A percentile compares a stretch with the other conserved stretches of the same genome.
Conservation (phyloP, 441 rosid genomes). For the Euphorbia schlechtendalii region DNA sequence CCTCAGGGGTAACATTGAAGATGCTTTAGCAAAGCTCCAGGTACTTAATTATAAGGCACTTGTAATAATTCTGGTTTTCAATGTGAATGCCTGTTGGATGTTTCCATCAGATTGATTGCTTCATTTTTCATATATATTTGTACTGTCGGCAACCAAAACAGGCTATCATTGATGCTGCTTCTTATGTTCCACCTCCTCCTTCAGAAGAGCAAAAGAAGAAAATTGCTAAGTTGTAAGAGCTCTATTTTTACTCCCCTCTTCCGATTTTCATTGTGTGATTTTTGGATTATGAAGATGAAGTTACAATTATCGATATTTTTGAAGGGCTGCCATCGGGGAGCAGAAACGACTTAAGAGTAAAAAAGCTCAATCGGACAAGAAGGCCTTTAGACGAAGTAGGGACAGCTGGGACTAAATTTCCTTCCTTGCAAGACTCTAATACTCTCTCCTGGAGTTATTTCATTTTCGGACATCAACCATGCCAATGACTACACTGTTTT, state of each 20-base stretch:
- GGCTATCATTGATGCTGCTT: constrained; percentile 84
- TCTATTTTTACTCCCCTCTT: neutral
- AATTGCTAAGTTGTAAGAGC: constrained; percentile 62
- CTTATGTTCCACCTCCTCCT: constrained; percentile 95
- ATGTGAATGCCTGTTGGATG: neutral
- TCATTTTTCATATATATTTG: neutral
- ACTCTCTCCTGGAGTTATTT: too few relatives aligned
- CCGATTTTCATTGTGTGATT: neutral
- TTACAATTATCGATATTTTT: neutral
- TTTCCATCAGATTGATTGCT: neutral
- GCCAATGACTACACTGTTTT: neutral
- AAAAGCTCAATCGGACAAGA: constrained; percentile 72
- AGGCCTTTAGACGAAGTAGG: constrained; percentile 75
- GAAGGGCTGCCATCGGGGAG: constrained; percentile 84
- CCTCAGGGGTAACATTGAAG: constrained; percentile 86
- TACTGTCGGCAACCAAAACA: constrained; percentile 24
- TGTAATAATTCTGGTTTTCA: too few relatives aligned
- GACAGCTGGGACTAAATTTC: constrained; percentile 55
- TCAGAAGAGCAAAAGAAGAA: constrained; percentile 97
- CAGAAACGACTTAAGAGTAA: constrained; percentile 71
- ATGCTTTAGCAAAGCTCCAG: constrained; percentile 85
- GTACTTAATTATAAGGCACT: constrained; percentile 25
- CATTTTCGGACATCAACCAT: neutral
- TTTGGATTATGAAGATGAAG: neutral
- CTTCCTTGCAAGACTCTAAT: too few relatives aligned